phyloP scores from a whole-genome alignment of 257 asterid genomes.

The Plantago major region DNA sequence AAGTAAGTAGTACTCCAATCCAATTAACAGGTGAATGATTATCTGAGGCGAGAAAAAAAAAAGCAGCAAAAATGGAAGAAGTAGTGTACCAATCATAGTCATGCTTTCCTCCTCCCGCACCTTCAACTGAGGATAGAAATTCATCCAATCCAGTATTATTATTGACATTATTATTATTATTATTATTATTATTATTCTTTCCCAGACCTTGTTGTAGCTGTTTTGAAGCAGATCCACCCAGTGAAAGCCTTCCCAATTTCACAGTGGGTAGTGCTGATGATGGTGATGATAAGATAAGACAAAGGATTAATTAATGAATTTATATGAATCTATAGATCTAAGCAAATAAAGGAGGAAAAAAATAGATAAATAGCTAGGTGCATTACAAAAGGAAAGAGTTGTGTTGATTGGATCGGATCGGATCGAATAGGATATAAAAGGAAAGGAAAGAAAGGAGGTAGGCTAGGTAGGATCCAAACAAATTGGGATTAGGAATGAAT shows the following conservation, averaged over 20 bases:
- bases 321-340: slow-evolving; percentile 6
- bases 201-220: slow-evolving; percentile 14
- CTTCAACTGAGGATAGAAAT: slow-evolving; percentile 40
- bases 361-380: not conserved
- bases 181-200: slow-evolving; percentile 17
- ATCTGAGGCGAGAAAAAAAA: too few relatives aligned
- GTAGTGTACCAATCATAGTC: slow-evolving; percentile 51
- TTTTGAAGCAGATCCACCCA: slow-evolving; percentile 37
- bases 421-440: too few relatives aligned
- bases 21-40: too few relatives aligned
- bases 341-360: not conserved
- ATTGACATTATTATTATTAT: not conserved
- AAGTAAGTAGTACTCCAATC: too few relatives aligned
- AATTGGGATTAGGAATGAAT: too few relatives aligned
- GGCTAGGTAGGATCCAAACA: too few relatives aligned
- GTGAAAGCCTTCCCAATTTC: slow-evolving; percentile 53
- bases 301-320: not conserved
- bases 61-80: too few relatives aligned
- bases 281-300: slow-evolving; percentile 6
- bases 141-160: slow-evolving; percentile 37
- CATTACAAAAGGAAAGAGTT: not conserved
- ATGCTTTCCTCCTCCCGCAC: slow-evolving; percentile 40
- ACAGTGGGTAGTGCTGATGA: slow-evolving; percentile 26
- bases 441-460: too few relatives aligned
- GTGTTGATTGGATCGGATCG: not conserved